A percentile compares a stretch with the other conserved stretches of the same genome.
Evolutionary conservation across 345 rosid species (phyloP).

Genomic region (Eucalyptus urophylla): DNA sequence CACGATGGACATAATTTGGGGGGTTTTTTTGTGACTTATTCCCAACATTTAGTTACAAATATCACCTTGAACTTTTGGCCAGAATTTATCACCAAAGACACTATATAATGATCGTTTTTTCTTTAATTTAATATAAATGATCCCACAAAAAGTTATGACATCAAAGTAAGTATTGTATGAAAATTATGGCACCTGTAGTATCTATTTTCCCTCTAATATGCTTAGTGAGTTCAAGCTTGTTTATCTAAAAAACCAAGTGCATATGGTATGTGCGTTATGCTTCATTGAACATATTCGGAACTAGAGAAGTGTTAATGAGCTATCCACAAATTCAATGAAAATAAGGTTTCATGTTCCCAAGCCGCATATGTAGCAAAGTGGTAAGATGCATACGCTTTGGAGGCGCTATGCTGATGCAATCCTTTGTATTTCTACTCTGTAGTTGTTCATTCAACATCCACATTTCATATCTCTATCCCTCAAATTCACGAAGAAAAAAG

Average conservation of each 20-base stretch:
- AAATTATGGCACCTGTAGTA: accelerated
- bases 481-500: neutral
- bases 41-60: accelerated
- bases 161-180: no score
- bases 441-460: neutral
- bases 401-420: neutral
- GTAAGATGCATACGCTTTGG: neutral
- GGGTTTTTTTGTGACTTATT: no score
- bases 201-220: neutral
- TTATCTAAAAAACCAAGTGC: neutral
- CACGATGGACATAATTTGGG: accelerated
- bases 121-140: neutral
- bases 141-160: neutral
- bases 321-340: neutral
- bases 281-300: no score
- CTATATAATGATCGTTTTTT: neutral
- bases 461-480: neutral
- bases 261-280: neutral
- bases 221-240: accelerated
- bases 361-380: neutral
- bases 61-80: neutral
- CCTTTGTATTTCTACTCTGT: neutral
- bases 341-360: neutral
- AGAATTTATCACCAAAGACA: no score
- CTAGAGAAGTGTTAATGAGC: neutral